Percentiles rank a stretch among this genome's conserved stretches.
Evolutionary conservation across 805 yeast species (phyloP).

Genomic region (Saturnispora quitensis): DNA sequence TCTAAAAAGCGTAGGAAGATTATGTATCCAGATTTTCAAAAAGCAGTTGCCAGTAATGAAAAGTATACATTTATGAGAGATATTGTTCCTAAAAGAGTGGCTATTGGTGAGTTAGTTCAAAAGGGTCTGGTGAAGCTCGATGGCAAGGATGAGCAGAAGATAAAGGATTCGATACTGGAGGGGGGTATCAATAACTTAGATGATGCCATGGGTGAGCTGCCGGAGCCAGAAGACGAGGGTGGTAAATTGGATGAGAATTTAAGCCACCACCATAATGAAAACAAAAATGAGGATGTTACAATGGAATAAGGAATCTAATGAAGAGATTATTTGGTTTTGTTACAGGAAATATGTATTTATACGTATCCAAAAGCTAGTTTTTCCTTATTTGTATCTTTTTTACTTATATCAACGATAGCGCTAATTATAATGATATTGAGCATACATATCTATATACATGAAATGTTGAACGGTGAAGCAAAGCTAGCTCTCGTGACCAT

Average conservation of each 20-base stretch:
- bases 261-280: not conserved
- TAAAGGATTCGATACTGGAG: not conserved
- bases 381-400: too few species aligned
- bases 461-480: not conserved
- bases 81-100: constrained; percentile 55
- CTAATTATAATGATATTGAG: too few species aligned
- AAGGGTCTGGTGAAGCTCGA: constrained; percentile 30
- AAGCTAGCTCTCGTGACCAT: not conserved
- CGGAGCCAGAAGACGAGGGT: not conserved
- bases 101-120: constrained; percentile 39
- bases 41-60: constrained; percentile 51
- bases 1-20: constrained; percentile 59
- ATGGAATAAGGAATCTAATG: not conserved
- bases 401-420: not conserved
- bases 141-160: constrained; percentile 8
- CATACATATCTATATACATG: constrained; percentile 10
- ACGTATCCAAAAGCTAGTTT: too few species aligned
- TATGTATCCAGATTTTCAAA: constrained; percentile 61
- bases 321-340: too few species aligned
- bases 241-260: constrained; percentile 3
- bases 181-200: not conserved
- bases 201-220: constrained; percentile 1
- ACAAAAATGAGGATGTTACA: not conserved
- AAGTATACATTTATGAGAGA: constrained; percentile 55
- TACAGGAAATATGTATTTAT: too few species aligned